Conservation (phyloP, 805 yeast genomes). For the Ascoidea asiatica region DNA sequence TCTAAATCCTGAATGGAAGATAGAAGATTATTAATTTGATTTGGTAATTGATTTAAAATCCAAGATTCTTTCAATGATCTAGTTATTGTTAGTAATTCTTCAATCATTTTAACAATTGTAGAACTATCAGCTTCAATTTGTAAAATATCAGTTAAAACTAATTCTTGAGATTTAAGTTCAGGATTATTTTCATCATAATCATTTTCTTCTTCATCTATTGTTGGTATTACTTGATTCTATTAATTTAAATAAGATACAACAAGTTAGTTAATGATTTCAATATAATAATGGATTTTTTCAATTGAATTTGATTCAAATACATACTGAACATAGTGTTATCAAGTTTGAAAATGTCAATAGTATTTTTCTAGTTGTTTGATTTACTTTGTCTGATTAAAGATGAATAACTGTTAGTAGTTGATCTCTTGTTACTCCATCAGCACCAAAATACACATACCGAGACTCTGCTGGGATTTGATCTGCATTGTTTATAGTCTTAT, state of each 20-base stretch:
- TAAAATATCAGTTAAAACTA: background rate
- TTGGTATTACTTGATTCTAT: background rate
- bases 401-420: too few species aligned
- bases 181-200: background rate
- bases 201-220: background rate
- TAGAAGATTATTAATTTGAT: conserved; percentile 2
- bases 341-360: background rate
- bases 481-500: too few species aligned
- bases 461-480: too few species aligned
- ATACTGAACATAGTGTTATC: background rate
- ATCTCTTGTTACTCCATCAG: too few species aligned
- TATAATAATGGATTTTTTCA: background rate
- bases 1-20: background rate
- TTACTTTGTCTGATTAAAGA: background rate
- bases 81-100: conserved; percentile 8
- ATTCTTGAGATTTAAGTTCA: background rate
- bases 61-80: conserved; percentile 8
- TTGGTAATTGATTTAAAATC: conserved; percentile 9
- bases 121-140: conserved; percentile 6
- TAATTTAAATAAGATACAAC: too few species aligned
- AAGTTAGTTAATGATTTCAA: too few species aligned
- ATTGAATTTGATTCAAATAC: background rate
- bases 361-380: background rate
- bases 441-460: too few species aligned
- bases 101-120: conserved; percentile 5